Percentiles rank a stretch among this genome's conserved stretches.
Conservation (phyloP, 2,329 filamentous ascomycete genomes). For the Chaetomium sp. region DNA sequence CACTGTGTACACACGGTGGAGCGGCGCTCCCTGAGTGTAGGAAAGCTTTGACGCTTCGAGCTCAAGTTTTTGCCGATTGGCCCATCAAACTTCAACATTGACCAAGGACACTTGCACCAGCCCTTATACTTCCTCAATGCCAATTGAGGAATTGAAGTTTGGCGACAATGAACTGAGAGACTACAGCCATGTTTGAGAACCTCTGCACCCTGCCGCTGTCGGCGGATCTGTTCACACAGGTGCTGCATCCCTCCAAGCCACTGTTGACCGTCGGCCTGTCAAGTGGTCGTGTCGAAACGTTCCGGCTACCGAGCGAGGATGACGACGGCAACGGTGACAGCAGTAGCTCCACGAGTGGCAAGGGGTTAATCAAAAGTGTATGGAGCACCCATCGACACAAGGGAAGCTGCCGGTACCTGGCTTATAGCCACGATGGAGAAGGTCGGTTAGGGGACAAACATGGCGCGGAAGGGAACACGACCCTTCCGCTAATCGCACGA, state of each 20-base stretch:
- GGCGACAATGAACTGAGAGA: slow-evolving; percentile 5
- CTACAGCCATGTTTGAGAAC: slow-evolving; percentile 70
- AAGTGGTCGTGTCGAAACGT: slow-evolving; percentile 78
- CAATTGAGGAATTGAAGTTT: not conserved
- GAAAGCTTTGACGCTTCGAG: no score
- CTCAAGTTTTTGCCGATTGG: slow-evolving; percentile 11
- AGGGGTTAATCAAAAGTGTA: slow-evolving; percentile 68
- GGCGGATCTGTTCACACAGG: slow-evolving; percentile 82
- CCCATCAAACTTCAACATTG: not conserved
- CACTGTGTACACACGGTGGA: no score
- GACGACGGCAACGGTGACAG: slow-evolving; percentile 43
- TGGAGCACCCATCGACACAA: slow-evolving; percentile 91
- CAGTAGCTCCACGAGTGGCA: slow-evolving; percentile 53
- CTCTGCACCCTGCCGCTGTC: slow-evolving; percentile 82
- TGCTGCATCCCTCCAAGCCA: slow-evolving; percentile 76
- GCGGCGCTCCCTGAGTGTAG: no score
- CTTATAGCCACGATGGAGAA: slow-evolving; percentile 71
- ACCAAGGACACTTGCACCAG: not conserved
- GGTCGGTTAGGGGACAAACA: slow-evolving; percentile 38
- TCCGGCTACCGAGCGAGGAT: slow-evolving; percentile 57
- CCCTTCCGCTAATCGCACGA: not conserved
- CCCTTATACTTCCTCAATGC: not conserved
- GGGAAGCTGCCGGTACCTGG: slow-evolving; percentile 80
- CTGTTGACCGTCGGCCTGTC: slow-evolving; percentile 81
- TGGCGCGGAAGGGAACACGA: not conserved